Base-by-base conservation (phyloP, 495 filamentous ascomycete genomes). In the Trichocladium uniseriatum region DNA sequence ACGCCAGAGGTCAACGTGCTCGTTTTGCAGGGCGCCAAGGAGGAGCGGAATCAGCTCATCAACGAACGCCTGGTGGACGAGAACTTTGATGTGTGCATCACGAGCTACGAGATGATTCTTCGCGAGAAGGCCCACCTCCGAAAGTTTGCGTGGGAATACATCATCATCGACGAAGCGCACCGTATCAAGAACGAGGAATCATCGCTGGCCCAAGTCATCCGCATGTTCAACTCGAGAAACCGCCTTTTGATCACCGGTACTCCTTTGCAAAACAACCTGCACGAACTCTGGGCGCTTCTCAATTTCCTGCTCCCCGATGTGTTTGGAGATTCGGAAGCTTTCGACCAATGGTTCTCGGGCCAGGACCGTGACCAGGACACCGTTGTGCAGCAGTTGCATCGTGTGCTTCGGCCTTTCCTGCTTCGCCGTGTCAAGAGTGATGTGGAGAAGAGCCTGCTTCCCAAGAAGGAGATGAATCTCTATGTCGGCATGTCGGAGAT, bases 151-250 rank as follows among this genome's bases (percentile, higher is more conserved):
- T 99, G 94, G 94, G 92, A 99, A 64, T 99, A 99, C 64, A 97
- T 99, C 67, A 95, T 99, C 64, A 95, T 99, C 46, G 94, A 99
- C 60, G 94, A 99, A 63, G 94, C 94, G 5, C 94, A 99, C 64
- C 88, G 94, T 18, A 97, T 99, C 73, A 99, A 99, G 70, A 99
- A 99, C 66, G 94, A 99, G 65, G 88, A 95, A 65, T 99, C 94
- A 0, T 94, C 94, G 2, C 74, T 99, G 5, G 89, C 94, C 2
- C 92, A 99, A 57, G 94, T 97, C 48, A 95, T 99, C 52, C 88
- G 94, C 49, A 70, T 97, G 24, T 97, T 99, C 75, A 89, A 91
- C 68, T 99, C 94, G 7, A 77, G 94, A 55, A 97, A 97, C 61
- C 83, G 94, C 19, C 76, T 99, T 27, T 71, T 99, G 46, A 99